These are phyloP conservation scores for Uronychia binucleata DNA, from an alignment of 73 alveolate species.

Conservation along the genomic window DNA sequence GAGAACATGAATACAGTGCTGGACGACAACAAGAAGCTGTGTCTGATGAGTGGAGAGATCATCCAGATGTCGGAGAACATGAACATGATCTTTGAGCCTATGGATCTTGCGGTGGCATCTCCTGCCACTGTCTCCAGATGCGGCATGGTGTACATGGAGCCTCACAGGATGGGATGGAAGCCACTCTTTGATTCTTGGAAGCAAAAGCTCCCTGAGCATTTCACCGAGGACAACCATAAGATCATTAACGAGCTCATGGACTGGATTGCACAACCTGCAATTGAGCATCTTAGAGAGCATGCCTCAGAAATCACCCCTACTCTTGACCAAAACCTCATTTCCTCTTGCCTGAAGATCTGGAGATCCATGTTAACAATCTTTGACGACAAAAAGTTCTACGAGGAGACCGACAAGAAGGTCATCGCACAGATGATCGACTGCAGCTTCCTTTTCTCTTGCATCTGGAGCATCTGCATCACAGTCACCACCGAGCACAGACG, in stretches of 20 bases:
- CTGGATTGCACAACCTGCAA: slow-evolving; percentile 82
- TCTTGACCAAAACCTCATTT: slow-evolving; percentile 70
- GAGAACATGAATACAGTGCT: slow-evolving; percentile 98
- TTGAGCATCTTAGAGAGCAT: slow-evolving; percentile 70
- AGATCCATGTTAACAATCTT: slow-evolving; percentile 75
- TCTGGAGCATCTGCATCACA: slow-evolving; percentile 98
- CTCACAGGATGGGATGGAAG: slow-evolving; percentile 90
- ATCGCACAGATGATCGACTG: slow-evolving; percentile 86
- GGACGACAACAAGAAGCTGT: slow-evolving; percentile 98
- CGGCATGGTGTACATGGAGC: slow-evolving; percentile 98
- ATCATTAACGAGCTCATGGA: slow-evolving; percentile 84
- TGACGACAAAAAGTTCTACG: slow-evolving; percentile 73
- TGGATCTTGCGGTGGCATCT: slow-evolving; percentile 99
- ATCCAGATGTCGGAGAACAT: slow-evolving; percentile 94
- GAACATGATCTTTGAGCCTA: slow-evolving; percentile 99
- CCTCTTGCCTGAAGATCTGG: slow-evolving; percentile 62
- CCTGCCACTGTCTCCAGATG: slow-evolving; percentile 99
- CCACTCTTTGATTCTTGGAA: slow-evolving; percentile 93
- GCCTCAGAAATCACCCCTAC: slow-evolving; percentile 84
- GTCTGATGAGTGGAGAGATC: slow-evolving; percentile 97
- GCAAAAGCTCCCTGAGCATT: slow-evolving; percentile 79
- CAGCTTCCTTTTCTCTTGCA: slow-evolving; percentile 85
- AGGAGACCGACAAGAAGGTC: slow-evolving; percentile 64
- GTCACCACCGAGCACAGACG: slow-evolving; percentile 94
- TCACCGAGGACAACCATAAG: slow-evolving; percentile 75